Base-by-base conservation (phyloP, 306 rosid species). In the Castanea mollissima region DNA sequence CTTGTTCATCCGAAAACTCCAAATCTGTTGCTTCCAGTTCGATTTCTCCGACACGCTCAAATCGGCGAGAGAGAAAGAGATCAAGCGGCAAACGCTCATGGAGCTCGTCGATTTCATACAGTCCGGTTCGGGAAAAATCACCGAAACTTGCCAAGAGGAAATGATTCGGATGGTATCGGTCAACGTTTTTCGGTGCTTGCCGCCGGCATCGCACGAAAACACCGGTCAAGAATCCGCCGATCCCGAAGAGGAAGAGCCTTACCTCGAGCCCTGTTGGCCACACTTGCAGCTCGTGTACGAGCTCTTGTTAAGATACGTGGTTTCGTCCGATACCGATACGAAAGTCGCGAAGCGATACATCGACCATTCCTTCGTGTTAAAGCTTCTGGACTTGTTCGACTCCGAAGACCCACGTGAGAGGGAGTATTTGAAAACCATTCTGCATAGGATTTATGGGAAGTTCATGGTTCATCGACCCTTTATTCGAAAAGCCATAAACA, bases 401-500 rank as follows among this genome's bases (percentile, higher is more conserved):
- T 81, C 99, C 5, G 99, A 93, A 85, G 99, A 95, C 71, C 98
- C 93, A 0, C 85, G 98, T 0, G 99, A 95, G 88, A 89, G 99
- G 16, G 99, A 95, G 79, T 95, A 95, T 83, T 87, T 95, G 94
- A 95, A 95, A 80, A 95, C 96, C 58, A 95, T 95, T 71, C 89
- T 95, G 64, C 99, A 95, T 69, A 95, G 99, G 44, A 86, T 95
- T 79, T 95, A 95, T 64, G 99, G 99, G 4, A 95, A 93, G 77
- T 95, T 95, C 87, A 95, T 95, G 99, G 99, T 95, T 76, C 99
- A 95, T 72, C 86, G 99, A n/a, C 99, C 99, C 4, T 95, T 93
- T 55, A 93, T 95, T 64, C 91, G 99, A 81, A 92, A 91, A 83
- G 99, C 96, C 1, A 91, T 95, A 76, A 95, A 95, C 83, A 93